phyloP scores from a whole-genome alignment of 2,329 filamentous ascomycete genomes.

The Cryoendolithus antarcticus region DNA sequence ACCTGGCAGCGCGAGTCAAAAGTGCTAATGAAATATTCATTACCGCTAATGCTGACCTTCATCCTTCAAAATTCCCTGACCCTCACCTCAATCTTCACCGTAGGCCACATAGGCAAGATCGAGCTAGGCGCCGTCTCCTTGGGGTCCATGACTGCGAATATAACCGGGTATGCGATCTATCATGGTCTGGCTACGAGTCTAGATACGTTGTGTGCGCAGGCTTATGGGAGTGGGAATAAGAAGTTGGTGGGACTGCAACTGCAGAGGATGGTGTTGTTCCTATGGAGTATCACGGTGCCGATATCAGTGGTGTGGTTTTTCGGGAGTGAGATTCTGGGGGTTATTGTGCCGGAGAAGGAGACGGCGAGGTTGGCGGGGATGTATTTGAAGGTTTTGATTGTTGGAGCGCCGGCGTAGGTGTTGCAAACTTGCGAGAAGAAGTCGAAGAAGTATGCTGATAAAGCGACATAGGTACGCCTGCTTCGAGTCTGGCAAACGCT shows the following conservation, averaged over 20 bases:
- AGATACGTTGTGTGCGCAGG: slow-evolving; percentile 87
- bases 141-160: slow-evolving; percentile 37
- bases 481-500: slow-evolving; percentile 75
- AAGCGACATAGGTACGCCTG: slow-evolving; percentile 47
- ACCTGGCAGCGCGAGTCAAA: slow-evolving; percentile 86
- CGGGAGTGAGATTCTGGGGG: slow-evolving; percentile 44
- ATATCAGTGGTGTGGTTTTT: slow-evolving; percentile 61
- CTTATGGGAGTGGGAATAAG: slow-evolving; percentile 82
- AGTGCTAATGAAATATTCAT: slow-evolving; percentile 47
- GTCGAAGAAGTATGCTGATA: too few species aligned
- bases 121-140: slow-evolving; percentile 37
- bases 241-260: slow-evolving; percentile 76
- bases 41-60: slow-evolving; percentile 35
- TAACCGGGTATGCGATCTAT: slow-evolving; percentile 36
- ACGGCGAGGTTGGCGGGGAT: slow-evolving; percentile 59
- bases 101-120: slow-evolving; percentile 37
- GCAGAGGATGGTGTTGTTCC: slow-evolving; percentile 69
- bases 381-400: slow-evolving; percentile 58
- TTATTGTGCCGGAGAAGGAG: slow-evolving; percentile 52
- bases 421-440: too few species aligned
- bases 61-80: slow-evolving; percentile 37
- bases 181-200: slow-evolving; percentile 71
- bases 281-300: slow-evolving; percentile 59
- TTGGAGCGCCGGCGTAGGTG: slow-evolving; percentile 46
- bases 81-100: slow-evolving; percentile 36